These are phyloP conservation scores for Podila minutissima DNA, from an alignment of 192 early-diverging fungal species.

Conservation along the genomic window DNA sequence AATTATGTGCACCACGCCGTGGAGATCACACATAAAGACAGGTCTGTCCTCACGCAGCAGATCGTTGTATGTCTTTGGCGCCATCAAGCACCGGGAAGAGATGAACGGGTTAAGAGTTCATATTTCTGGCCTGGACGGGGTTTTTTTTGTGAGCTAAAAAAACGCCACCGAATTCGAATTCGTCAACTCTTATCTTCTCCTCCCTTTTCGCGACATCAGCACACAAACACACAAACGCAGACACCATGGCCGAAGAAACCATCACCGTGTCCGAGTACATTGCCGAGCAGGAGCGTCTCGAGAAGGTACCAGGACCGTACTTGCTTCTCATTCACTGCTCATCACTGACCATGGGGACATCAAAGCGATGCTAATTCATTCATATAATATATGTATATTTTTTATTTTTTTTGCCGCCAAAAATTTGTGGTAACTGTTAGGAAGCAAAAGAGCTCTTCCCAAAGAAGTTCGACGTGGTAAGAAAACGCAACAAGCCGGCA, in stretches of 20 bases:
- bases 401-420: neutral
- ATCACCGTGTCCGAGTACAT: constrained; percentile 53
- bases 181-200: neutral
- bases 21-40: too few species aligned
- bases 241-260: constrained; percentile 43
- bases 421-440: neutral
- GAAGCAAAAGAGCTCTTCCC: constrained; percentile 46
- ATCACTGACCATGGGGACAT: neutral
- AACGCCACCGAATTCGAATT: too few species aligned
- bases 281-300: constrained; percentile 42
- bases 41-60: too few species aligned
- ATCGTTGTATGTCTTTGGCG: too few species aligned
- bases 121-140: too few species aligned
- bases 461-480: constrained; percentile 51
- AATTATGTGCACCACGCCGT: too few species aligned
- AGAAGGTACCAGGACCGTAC: constrained; percentile 11
- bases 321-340: neutral
- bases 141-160: too few species aligned
- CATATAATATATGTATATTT: neutral
- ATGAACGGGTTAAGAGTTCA: too few species aligned
- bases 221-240: neutral
- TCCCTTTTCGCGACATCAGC: neutral
- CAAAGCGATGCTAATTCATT: neutral
- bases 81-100: too few species aligned
- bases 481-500: neutral